Conservation (phyloP, 2,329 filamentous ascomycete species). For the Aspergillus carbonarius region DNA sequence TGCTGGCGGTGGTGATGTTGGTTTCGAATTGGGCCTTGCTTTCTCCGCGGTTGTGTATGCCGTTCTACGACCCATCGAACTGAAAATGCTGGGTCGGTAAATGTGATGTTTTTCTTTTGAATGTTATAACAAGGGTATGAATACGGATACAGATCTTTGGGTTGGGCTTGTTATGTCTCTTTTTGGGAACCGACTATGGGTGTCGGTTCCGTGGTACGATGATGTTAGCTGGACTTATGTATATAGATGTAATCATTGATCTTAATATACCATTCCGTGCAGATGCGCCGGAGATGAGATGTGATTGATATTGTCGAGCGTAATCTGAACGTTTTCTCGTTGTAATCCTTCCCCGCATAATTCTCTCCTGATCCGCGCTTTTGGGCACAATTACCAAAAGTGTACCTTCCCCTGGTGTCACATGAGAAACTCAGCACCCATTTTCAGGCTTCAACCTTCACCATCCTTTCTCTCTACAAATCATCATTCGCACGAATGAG, state of each 20-base stretch:
- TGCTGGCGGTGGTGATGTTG: slow-evolving; percentile 61
- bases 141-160: slow-evolving; percentile 4
- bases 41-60: slow-evolving; percentile 58
- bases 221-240: slow-evolving; percentile 6
- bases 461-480: not conserved
- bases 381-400: too few relatives aligned
- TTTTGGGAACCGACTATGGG: slow-evolving; percentile 8
- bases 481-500: not conserved
- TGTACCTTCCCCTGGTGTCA: too few relatives aligned
- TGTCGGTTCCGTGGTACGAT: not conserved
- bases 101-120: slow-evolving; percentile 3
- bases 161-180: not conserved
- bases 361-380: too few relatives aligned
- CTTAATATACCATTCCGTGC: slow-evolving; percentile 3
- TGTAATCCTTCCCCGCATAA: too few relatives aligned
- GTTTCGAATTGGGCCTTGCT: slow-evolving; percentile 65
- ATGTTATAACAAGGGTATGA: slow-evolving; percentile 2
- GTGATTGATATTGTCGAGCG: too few relatives aligned
- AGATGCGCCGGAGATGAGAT: slow-evolving; percentile 2
- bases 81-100: slow-evolving; percentile 45
- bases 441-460: not conserved
- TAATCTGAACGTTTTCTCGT: too few relatives aligned
- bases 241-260: slow-evolving; percentile 10
- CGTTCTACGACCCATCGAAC: slow-evolving; percentile 51
- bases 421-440: too few relatives aligned